Percentiles rank a stretch among this genome's conserved stretches.
phyloP scores from a whole-genome alignment of 163 green algal species.

The Scenedesmus sp. region DNA sequence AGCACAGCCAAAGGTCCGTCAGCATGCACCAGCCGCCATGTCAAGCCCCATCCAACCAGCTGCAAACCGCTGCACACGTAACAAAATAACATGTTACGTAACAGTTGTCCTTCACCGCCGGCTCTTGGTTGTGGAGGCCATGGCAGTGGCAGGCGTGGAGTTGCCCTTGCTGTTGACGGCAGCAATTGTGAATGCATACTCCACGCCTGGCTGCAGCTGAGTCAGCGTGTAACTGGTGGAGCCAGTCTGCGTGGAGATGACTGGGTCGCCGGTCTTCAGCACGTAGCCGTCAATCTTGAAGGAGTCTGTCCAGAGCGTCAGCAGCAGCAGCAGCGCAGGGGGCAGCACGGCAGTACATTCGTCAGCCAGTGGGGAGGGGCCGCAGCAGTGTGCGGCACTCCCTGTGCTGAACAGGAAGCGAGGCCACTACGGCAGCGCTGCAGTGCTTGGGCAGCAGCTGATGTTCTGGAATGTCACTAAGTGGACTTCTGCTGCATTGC shows the following conservation, averaged over 20 bases:
- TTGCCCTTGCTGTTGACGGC: background rate
- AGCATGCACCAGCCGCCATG: background rate
- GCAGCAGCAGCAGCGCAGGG: background rate
- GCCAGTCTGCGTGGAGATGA: background rate
- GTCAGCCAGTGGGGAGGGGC: too few relatives aligned
- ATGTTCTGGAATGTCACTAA: too few relatives aligned
- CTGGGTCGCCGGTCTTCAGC: constrained; percentile 32
- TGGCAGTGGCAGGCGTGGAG: constrained; percentile 19
- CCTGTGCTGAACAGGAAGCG: too few relatives aligned
- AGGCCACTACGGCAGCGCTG: too few relatives aligned
- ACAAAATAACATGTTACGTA: too few relatives aligned
- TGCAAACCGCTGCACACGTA: too few relatives aligned
- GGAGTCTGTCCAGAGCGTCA: background rate
- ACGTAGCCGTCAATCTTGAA: constrained; percentile 30
- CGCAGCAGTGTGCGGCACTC: background rate
- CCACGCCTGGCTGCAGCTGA: constrained; percentile 4
- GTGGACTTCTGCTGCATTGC: too few relatives aligned
- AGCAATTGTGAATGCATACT: constrained; percentile 31
- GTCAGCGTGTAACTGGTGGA: constrained; percentile 23
- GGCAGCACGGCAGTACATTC: background rate
- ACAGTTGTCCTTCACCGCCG: background rate
- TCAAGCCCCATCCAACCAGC: background rate
- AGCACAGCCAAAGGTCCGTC: background rate
- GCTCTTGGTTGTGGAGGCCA: constrained; percentile 27
- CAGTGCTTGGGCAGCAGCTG: too few relatives aligned